Percentiles rank a stretch among this genome's conserved stretches.
phyloP scores from a whole-genome alignment of 2,329 filamentous ascomycete genomes.

The Aureobasidium leucospermi region DNA sequence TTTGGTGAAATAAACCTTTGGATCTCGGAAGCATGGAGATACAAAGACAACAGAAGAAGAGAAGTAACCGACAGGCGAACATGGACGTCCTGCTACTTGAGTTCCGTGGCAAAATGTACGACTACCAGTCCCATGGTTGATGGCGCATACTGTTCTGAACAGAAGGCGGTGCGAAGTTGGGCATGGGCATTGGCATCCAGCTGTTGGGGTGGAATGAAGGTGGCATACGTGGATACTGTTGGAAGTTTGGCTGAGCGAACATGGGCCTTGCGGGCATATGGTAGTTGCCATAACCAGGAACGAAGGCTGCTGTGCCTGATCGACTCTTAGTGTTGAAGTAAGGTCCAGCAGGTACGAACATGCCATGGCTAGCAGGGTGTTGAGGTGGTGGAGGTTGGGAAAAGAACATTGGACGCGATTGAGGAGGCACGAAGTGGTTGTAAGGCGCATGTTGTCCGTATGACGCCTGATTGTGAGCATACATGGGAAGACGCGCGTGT shows the following conservation, averaged over 20 bases:
- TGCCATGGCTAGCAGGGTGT: not conserved
- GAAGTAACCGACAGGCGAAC: not conserved
- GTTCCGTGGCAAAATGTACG: too few species aligned
- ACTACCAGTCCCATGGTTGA: not conserved
- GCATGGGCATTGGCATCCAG: conserved; percentile 2
- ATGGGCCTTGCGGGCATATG: not conserved
- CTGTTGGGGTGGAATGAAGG: not conserved
- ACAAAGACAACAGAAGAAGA: not conserved
- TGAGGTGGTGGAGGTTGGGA: not conserved
- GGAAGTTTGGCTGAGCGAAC: not conserved
- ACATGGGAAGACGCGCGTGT: not conserved
- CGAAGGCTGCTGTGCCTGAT: not conserved
- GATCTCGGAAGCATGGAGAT: not conserved
- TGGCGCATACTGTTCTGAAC: not conserved
- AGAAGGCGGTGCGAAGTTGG: not conserved
- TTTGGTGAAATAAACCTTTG: conserved; percentile 3
- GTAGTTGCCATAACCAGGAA: not conserved
- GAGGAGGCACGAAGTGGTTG: not conserved
- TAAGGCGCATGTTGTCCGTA: not conserved
- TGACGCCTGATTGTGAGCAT: not conserved
- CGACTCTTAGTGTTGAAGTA: not conserved
- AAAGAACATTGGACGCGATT: not conserved
- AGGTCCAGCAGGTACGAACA: not conserved
- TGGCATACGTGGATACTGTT: not conserved
- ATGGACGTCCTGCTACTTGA: not conserved